Evolutionary conservation across 208 protist genomes (phyloP), one percentile per base, ranked within the genome.

Genomic region (Angomonas deanei): DNA sequence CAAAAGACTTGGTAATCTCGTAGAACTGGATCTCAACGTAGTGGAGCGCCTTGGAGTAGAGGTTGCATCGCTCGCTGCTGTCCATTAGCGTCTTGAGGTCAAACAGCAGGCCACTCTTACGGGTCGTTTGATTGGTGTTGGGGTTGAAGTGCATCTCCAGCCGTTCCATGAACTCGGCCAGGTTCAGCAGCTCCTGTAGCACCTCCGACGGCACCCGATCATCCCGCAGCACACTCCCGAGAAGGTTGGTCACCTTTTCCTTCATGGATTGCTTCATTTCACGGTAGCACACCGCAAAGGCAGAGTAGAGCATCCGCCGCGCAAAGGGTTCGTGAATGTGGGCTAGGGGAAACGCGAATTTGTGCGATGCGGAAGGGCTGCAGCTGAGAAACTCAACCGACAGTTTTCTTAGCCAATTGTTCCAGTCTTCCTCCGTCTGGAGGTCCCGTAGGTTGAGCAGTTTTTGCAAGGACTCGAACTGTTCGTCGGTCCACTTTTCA

Each of bases 161-260:
- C 32, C 94, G 93, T 64, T 98, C 96, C 95, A 99, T 98, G 80
- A 97, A 98, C 80, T 99, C 97, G 26, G 96, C 93, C 27, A 99
- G 76, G 72, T 98, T 97, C 26, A 99, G 88, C 64, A 99, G 77
- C 61, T 92, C 92, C 68, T 98, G 95, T 48, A 99, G 72, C 61
- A 97, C 91, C 72, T 97, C 92, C 24, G 77, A 83, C 6, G 92
- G 88, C 17, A 94, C 78, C 11, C 76, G 80, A 5, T 78, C 73
- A 59, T 72, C 85, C 54, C 78, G 70, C 36, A 97, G 66, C 28
- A 96, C 90, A 26, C 69, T 61, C 39, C 75, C 79, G 4, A 97
- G 72, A 46, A 84, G 64, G 28, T 60, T 47, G 30, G 80, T 74
- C 65, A 91, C 82, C 38, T 59, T 69, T 62, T 78, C 68, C 47